Conservation (phyloP, 2,329 filamentous ascomycete species). For the Hypoxylon sp. region DNA sequence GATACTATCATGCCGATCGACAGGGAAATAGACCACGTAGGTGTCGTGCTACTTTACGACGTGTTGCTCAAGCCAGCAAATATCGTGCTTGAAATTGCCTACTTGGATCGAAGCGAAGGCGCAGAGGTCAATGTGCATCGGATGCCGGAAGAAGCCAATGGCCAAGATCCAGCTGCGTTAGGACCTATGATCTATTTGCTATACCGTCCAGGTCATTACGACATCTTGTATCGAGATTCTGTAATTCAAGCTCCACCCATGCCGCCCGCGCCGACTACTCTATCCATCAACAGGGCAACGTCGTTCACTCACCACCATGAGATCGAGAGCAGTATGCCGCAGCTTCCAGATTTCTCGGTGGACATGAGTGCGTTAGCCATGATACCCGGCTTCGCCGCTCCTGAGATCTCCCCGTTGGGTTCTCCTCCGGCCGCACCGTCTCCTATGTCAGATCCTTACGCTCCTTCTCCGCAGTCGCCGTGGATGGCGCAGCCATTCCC, state of each 20-base stretch:
- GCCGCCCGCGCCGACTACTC: conserved; percentile 49
- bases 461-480: conserved; percentile 53
- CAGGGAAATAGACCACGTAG: conserved; percentile 92
- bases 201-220: conserved; percentile 88
- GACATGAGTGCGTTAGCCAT: conserved; percentile 60
- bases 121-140: conserved; percentile 79
- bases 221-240: conserved; percentile 79
- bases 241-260: conserved; percentile 45
- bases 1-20: conserved; percentile 78
- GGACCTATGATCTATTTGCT: conserved; percentile 68
- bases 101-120: conserved; percentile 88
- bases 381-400: conserved; percentile 59
- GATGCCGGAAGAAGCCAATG: conserved; percentile 68
- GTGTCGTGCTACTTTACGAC: conserved; percentile 80
- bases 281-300: conserved; percentile 68
- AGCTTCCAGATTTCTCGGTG: conserved; percentile 57
- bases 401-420: conserved; percentile 53
- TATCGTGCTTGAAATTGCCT: conserved; percentile 87
- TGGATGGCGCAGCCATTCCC: conserved; percentile 56
- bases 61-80: conserved; percentile 83
- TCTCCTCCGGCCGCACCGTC: conserved; percentile 52
- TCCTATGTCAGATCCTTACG: conserved; percentile 50
- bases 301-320: conserved; percentile 61
- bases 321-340: conserved; percentile 57
- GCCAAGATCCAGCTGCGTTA: conserved; percentile 57